phyloP scores from a whole-genome alignment of 768 basidiomycete species.

The Gelatoporia subvermispora region DNA sequence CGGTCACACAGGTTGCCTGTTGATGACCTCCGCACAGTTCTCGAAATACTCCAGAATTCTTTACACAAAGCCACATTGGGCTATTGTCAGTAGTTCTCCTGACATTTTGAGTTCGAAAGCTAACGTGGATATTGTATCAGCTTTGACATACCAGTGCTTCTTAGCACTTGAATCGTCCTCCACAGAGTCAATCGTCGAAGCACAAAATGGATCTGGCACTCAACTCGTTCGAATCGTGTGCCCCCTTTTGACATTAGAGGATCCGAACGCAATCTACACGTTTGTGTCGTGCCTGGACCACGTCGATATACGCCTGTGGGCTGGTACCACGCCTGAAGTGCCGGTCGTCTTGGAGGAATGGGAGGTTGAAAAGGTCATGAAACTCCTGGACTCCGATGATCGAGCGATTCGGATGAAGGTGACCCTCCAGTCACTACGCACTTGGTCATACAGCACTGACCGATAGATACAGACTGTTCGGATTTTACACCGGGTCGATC shows the following conservation, averaged over 20 bases:
- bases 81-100: conserved; percentile 7
- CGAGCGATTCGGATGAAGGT: conserved; percentile 55
- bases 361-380: conserved; percentile 74
- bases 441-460: not conserved
- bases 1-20: conserved; percentile 7
- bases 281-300: conserved; percentile 63
- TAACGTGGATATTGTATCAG: too few species aligned
- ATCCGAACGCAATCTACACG: conserved; percentile 58
- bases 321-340: conserved; percentile 49
- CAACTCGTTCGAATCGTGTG: conserved; percentile 45
- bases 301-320: conserved; percentile 60
- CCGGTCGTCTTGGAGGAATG: conserved; percentile 57
- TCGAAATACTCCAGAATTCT: conserved; percentile 12
- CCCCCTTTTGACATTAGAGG: conserved; percentile 49
- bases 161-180: conserved; percentile 5
- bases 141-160: conserved; percentile 18
- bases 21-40: conserved; percentile 8
- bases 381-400: conserved; percentile 59
- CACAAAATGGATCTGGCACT: conserved; percentile 2
- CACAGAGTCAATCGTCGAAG: conserved; percentile 3
- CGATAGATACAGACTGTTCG: conserved; percentile 47
- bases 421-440: conserved; percentile 8
- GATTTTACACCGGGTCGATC: conserved; percentile 55
- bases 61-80: not conserved
- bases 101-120: too few species aligned